A percentile compares a stretch with the other conserved stretches of the same genome.
phyloP scores from a whole-genome alignment of 2,329 filamentous ascomycete species.

The Diaporthe nobilis region DNA sequence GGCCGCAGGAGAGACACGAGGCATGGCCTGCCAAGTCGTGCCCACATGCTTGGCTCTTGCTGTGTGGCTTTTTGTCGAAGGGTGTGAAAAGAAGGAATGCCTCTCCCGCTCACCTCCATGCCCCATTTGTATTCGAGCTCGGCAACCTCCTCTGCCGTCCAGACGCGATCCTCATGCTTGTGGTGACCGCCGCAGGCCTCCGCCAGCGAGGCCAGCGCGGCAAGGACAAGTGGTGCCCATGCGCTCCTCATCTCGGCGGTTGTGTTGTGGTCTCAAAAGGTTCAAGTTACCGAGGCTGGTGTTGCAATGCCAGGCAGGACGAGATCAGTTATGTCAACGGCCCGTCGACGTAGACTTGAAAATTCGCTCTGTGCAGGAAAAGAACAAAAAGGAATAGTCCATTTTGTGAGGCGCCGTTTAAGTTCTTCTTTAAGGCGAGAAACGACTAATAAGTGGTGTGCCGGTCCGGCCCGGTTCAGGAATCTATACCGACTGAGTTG shows the following conservation, averaged over 20 bases:
- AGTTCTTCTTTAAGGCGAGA: conserved; percentile 1
- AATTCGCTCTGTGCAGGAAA: not conserved
- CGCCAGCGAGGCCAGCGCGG: conserved; percentile 46
- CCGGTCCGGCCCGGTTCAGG: conserved; percentile 28
- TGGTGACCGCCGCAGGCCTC: conserved; percentile 52
- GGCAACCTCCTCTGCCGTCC: conserved; percentile 64
- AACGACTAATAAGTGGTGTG: conserved; percentile 16
- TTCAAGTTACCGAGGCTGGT: not conserved
- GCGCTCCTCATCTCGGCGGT: conserved; percentile 46
- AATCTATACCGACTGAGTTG: not conserved
- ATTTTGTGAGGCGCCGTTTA: not conserved
- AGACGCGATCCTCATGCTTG: conserved; percentile 58
- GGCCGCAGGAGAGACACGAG: conserved; percentile 25
- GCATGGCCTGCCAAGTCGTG: conserved; percentile 16
- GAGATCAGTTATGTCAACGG: not conserved
- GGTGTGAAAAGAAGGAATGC: not conserved
- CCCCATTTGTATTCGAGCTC: conserved; percentile 72
- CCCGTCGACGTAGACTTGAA: not conserved
- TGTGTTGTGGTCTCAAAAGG: not conserved
- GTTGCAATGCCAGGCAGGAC: not conserved
- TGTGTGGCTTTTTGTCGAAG: not conserved
- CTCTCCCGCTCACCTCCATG: conserved; percentile 60
- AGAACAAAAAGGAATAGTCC: not conserved
- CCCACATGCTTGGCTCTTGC: not conserved
- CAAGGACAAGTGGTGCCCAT: conserved; percentile 42